Conservation (phyloP, 148 eudicot genomes). For the Silene latifolia region DNA sequence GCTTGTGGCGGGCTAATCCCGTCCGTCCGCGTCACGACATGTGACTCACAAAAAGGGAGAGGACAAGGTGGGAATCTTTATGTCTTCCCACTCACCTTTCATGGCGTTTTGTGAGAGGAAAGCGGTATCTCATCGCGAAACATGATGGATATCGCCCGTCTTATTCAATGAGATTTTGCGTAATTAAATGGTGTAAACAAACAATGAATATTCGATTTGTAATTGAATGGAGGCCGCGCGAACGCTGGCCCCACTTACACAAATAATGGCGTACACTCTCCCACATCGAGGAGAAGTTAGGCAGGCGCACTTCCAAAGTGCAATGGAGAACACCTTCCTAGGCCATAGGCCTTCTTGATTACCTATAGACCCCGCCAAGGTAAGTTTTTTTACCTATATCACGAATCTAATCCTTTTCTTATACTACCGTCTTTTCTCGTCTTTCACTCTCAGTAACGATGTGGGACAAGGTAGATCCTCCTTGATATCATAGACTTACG, state of each 20-base stretch:
- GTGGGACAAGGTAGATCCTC: conserved; percentile 1
- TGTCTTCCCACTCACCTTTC: too few species aligned
- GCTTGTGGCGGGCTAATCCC: too few species aligned
- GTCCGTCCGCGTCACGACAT: too few species aligned
- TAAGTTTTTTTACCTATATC: conserved; percentile 17
- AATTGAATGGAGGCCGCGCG: conserved; percentile 33
- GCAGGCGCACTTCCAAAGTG: conserved; percentile 28
- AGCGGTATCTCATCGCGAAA: too few species aligned
- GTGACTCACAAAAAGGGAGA: too few species aligned
- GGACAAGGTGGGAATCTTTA: too few species aligned
- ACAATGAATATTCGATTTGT: too few species aligned
- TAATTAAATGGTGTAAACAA: too few species aligned
- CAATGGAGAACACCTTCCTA: conserved; percentile 31
- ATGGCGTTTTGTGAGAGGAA: too few species aligned
- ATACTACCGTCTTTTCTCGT: background rate
- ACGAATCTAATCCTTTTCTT: background rate
- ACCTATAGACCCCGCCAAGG: conserved; percentile 34
- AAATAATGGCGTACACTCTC: conserved; percentile 36
- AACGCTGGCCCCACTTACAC: conserved; percentile 58
- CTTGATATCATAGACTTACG: too few species aligned
- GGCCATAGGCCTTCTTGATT: conserved; percentile 11
- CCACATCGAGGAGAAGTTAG: background rate
- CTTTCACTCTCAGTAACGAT: background rate
- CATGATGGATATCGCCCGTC: rapidly evolving
- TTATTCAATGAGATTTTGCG: rapidly evolving